Evolutionary conservation across 495 filamentous ascomycete species (phyloP).

Genomic region (Penicillium steckii): DNA sequence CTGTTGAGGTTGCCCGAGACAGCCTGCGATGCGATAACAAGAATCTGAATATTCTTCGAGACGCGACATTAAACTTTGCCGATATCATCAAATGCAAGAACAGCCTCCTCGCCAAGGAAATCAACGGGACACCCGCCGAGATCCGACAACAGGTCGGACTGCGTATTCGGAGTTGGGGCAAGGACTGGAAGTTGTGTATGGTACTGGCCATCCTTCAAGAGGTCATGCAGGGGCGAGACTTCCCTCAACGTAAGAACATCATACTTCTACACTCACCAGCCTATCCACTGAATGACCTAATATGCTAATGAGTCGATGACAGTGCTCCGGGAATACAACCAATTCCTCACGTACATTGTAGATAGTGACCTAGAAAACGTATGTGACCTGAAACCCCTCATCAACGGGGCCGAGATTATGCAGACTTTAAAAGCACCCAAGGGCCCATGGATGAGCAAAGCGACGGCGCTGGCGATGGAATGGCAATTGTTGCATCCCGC

Average conservation of each 20-base stretch:
- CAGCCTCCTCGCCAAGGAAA: slow-evolving; percentile 26
- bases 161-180: slow-evolving; percentile 73
- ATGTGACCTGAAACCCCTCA: slow-evolving; percentile 53
- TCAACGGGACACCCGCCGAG: slow-evolving; percentile 36
- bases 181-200: slow-evolving; percentile 73
- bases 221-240: slow-evolving; percentile 42
- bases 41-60: slow-evolving; percentile 60
- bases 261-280: neutral
- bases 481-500: slow-evolving; percentile 87
- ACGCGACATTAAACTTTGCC: slow-evolving; percentile 55
- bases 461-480: slow-evolving; percentile 67
- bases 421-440: slow-evolving; percentile 57
- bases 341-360: slow-evolving; percentile 44
- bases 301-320: no score
- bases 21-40: slow-evolving; percentile 80
- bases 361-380: slow-evolving; percentile 42
- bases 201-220: slow-evolving; percentile 71
- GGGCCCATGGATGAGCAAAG: slow-evolving; percentile 77
- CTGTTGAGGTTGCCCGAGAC: slow-evolving; percentile 63
- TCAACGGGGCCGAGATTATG: slow-evolving; percentile 65
- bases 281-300: slow-evolving; percentile 13
- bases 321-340: slow-evolving; percentile 44
- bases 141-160: slow-evolving; percentile 63
- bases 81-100: slow-evolving; percentile 62
- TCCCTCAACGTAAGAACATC: slow-evolving; percentile 29